Conservation (phyloP, 805 yeast species). For the Zygosaccharomyces lentus region DNA sequence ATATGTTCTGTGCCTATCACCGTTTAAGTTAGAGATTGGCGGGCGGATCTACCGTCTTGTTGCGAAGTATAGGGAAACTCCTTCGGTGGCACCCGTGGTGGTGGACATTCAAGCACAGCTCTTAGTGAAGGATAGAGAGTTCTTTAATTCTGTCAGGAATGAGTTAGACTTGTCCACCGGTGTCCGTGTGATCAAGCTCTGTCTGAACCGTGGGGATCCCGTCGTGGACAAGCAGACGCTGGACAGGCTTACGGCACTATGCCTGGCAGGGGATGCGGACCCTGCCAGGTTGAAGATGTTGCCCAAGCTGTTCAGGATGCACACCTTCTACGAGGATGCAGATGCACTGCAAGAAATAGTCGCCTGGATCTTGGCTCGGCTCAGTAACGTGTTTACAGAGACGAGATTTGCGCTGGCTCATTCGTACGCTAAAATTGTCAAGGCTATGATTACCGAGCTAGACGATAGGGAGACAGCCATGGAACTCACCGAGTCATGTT, state of each 20-base stretch:
- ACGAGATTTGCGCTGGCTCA: constrained; percentile 66
- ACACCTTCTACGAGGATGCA: constrained; percentile 31
- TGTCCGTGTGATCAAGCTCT: constrained; percentile 18
- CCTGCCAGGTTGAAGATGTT: constrained; percentile 16
- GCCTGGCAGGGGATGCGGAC: constrained; percentile 9
- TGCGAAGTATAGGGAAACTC: constrained; percentile 40
- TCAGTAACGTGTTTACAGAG: constrained; percentile 48
- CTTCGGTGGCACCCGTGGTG: constrained; percentile 36
- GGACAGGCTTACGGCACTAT: constrained; percentile 4
- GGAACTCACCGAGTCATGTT: constrained; percentile 29
- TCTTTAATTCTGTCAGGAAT: constrained; percentile 7
- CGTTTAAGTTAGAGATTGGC: constrained; percentile 53
- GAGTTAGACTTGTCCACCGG: constrained; percentile 17
- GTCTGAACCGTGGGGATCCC: constrained; percentile 2
- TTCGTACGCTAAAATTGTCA: constrained; percentile 48
- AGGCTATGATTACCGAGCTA: constrained; percentile 30
- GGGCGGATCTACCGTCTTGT: constrained; percentile 38
- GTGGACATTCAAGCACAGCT: constrained; percentile 32
- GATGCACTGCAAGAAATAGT: constrained; percentile 46
- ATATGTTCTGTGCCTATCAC: constrained; percentile 62
- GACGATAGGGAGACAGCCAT: constrained; percentile 20
- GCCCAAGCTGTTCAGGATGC: constrained; percentile 26
- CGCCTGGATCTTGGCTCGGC: constrained; percentile 42
- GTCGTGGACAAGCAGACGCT: constrained; percentile 7
- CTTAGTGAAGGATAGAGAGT: constrained; percentile 26